Percentiles rank a stretch among this genome's conserved stretches.
Evolutionary conservation across 768 basidiomycete genomes (phyloP).

Genomic region (Lactarius hengduanensis): DNA sequence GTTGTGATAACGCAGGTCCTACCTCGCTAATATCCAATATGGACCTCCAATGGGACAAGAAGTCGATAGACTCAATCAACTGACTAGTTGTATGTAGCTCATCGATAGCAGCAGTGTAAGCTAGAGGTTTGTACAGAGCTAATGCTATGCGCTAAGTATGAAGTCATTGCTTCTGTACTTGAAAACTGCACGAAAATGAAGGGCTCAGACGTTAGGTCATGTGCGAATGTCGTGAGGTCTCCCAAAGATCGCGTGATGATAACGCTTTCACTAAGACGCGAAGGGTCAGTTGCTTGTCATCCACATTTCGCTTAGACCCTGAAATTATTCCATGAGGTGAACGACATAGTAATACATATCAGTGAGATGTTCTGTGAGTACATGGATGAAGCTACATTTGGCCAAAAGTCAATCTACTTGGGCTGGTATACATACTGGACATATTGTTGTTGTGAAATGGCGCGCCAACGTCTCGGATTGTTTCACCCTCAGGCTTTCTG

Average conservation of each 20-base stretch:
- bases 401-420: not conserved
- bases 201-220: too few relatives aligned
- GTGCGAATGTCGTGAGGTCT: not conserved
- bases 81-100: too few relatives aligned
- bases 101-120: too few relatives aligned
- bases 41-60: too few relatives aligned
- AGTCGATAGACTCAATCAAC: too few relatives aligned
- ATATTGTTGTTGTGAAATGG: not conserved
- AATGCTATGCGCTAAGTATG: too few relatives aligned
- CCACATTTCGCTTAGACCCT: not conserved
- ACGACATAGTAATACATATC: not conserved
- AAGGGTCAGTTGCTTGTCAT: not conserved
- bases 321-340: not conserved
- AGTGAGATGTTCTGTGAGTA: not conserved
- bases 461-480: not conserved
- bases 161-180: not conserved
- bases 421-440: not conserved
- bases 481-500: slow-evolving; percentile 14
- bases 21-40: too few relatives aligned
- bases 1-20: too few relatives aligned
- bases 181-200: not conserved
- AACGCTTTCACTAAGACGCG: too few relatives aligned
- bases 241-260: not conserved
- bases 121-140: too few relatives aligned
- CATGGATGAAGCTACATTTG: not conserved